phyloP scores from a whole-genome alignment of 768 basidiomycete genomes.

The Cystoderma amianthinum region DNA sequence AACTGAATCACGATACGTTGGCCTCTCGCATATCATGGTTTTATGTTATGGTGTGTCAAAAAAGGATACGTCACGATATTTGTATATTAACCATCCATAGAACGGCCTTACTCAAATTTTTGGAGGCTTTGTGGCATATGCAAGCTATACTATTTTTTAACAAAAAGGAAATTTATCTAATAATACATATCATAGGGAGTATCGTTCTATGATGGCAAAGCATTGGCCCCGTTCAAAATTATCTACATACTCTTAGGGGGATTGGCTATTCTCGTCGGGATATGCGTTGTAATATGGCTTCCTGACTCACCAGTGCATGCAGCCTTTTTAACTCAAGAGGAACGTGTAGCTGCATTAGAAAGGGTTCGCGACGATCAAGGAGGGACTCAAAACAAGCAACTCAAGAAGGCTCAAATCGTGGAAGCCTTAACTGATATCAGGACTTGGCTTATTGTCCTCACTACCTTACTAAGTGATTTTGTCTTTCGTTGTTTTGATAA shows the following conservation, averaged over 20 bases:
- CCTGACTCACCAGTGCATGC: conserved; percentile 65
- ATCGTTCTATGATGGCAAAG: conserved; percentile 42
- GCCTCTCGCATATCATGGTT: conserved; percentile 57
- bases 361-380: conserved; percentile 63
- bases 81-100: conserved; percentile 17
- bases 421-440: conserved; percentile 52
- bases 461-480: conserved; percentile 48
- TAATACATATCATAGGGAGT: conserved; percentile 38
- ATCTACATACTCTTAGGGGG: conserved; percentile 55
- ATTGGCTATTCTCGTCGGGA: conserved; percentile 51
- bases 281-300: conserved; percentile 50
- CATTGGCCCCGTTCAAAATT: conserved; percentile 52
- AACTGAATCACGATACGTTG: too few relatives aligned
- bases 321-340: conserved; percentile 44
- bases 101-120: conserved; percentile 54
- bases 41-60: conserved; percentile 48
- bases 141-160: conserved; percentile 13
- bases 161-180: background rate
- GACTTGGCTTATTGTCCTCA: conserved; percentile 57
- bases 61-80: background rate
- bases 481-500: background rate
- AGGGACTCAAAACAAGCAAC: conserved; percentile 52
- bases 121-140: conserved; percentile 61
- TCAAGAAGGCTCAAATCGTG: conserved; percentile 51
- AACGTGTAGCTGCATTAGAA: conserved; percentile 56